Evolutionary conservation across 1,139 yeast genomes (phyloP).

Genomic region (Pichia sp.): DNA sequence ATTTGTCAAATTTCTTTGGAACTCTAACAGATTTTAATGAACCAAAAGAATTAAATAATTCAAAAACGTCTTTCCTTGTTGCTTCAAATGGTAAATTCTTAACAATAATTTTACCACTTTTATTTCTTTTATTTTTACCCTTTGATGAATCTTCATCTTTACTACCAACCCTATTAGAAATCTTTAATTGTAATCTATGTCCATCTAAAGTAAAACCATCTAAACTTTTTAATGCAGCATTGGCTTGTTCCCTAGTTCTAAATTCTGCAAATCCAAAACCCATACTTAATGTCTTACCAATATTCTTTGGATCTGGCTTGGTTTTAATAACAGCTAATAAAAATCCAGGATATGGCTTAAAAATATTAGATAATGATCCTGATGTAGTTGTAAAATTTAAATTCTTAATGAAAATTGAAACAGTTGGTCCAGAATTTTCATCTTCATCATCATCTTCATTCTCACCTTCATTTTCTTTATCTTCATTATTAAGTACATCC

Average conservation of each 20-base stretch:
- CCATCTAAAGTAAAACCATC: slow-evolving; percentile 83
- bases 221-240: slow-evolving; percentile 62
- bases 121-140: slow-evolving; percentile 36
- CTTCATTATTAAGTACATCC: slow-evolving; percentile 20
- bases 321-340: slow-evolving; percentile 78
- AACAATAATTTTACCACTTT: slow-evolving; percentile 72
- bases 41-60: slow-evolving; percentile 89
- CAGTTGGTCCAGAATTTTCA: slow-evolving; percentile 55
- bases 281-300: slow-evolving; percentile 70
- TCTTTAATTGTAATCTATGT: slow-evolving; percentile 79
- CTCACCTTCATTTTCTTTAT: slow-evolving; percentile 21
- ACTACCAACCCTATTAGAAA: slow-evolving; percentile 65
- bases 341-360: slow-evolving; percentile 72
- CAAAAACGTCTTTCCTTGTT: slow-evolving; percentile 82
- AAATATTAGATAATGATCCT: slow-evolving; percentile 49
- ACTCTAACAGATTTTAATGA: slow-evolving; percentile 90
- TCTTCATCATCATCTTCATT: slow-evolving; percentile 37
- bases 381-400: slow-evolving; percentile 77
- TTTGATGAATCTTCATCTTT: slow-evolving; percentile 20
- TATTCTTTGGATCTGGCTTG: slow-evolving; percentile 77
- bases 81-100: slow-evolving; percentile 98
- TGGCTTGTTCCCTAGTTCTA: slow-evolving; percentile 69
- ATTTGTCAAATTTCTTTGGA: slow-evolving; percentile 90
- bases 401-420: slow-evolving; percentile 86
- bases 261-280: slow-evolving; percentile 97